A percentile compares a stretch with the other conserved stretches of the same genome.
Conservation (phyloP, 169 alveolate species). For the Plasmodium reichenowi region DNA sequence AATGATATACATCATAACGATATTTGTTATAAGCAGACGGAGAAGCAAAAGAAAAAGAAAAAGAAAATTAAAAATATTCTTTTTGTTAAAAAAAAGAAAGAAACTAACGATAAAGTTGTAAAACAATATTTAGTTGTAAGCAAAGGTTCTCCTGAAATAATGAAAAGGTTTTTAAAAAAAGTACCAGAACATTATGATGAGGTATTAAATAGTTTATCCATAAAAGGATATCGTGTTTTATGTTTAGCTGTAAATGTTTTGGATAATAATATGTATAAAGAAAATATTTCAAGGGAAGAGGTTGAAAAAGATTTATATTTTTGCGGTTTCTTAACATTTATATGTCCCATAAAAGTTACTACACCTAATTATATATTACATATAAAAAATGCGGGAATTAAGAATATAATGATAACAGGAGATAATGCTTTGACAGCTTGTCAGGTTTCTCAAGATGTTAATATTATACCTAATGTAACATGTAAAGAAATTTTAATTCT, state of each 20-base stretch:
- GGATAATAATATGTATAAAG: constrained; percentile 20
- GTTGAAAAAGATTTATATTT: constrained; percentile 93
- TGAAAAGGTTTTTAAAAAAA: constrained; percentile 88
- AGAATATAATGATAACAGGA: constrained; percentile 97
- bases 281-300: constrained; percentile 86
- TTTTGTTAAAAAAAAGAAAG: constrained; percentile 47
- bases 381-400: constrained; percentile 89
- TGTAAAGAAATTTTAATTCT: constrained; percentile 76
- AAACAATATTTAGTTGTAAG: constrained; percentile 84
- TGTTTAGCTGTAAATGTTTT: constrained; percentile 83
- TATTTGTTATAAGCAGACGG: too few relatives aligned
- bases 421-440: constrained; percentile 98
- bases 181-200: constrained; percentile 93
- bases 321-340: constrained; percentile 95
- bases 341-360: constrained; percentile 95
- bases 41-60: too few relatives aligned
- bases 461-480: constrained; percentile 61
- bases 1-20: too few relatives aligned
- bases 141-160: constrained; percentile 98
- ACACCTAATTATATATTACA: constrained; percentile 90
- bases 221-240: constrained; percentile 92
- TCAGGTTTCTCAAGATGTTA: constrained; percentile 93
- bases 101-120: constrained; percentile 23
- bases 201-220: constrained; percentile 87
- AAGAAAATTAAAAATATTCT: too few relatives aligned